A percentile compares a stretch with the other conserved stretches of the same genome.
These are phyloP conservation scores for Leccinum fibrillosum DNA, from an alignment of 768 basidiomycete species.

Conservation along the genomic window DNA sequence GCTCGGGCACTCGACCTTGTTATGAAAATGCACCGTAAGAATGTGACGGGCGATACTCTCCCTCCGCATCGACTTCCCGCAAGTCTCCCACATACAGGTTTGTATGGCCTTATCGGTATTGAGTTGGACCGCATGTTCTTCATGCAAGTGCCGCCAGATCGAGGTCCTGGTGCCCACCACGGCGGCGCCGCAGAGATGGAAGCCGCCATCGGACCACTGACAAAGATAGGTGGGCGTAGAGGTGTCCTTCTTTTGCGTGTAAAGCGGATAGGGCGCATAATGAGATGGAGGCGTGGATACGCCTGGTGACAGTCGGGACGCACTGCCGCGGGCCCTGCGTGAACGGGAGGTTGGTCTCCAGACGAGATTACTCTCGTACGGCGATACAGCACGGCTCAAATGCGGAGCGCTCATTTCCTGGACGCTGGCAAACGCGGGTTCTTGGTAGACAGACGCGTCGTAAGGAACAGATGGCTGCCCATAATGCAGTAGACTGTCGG, in stretches of 20 bases:
- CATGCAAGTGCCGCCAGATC: conserved; percentile 12
- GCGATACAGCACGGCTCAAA: background rate
- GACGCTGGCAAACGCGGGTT: background rate
- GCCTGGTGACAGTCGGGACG: background rate
- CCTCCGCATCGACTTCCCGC: conserved; percentile 18
- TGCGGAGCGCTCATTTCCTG: background rate
- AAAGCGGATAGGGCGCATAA: conserved; percentile 6
- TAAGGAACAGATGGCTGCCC: background rate
- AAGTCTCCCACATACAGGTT: conserved; percentile 17
- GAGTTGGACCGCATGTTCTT: conserved; percentile 4
- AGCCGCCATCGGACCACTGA: conserved; percentile 7
- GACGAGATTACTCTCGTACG: background rate
- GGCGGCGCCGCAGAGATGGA: background rate
- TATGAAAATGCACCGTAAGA: conserved; percentile 19
- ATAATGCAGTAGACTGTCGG: background rate
- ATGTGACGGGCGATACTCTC: conserved; percentile 29
- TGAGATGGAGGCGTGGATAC: background rate
- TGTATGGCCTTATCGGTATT: conserved; percentile 6
- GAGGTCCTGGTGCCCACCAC: conserved; percentile 7
- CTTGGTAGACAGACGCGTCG: background rate
- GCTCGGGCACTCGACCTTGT: conserved; percentile 17
- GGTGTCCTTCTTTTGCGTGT: background rate
- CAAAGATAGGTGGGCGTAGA: background rate
- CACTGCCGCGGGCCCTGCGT: background rate
- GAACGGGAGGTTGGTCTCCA: background rate